Base-by-base conservation (phyloP, 2,329 filamentous ascomycete species). In the Fusarium mundagurra region DNA sequence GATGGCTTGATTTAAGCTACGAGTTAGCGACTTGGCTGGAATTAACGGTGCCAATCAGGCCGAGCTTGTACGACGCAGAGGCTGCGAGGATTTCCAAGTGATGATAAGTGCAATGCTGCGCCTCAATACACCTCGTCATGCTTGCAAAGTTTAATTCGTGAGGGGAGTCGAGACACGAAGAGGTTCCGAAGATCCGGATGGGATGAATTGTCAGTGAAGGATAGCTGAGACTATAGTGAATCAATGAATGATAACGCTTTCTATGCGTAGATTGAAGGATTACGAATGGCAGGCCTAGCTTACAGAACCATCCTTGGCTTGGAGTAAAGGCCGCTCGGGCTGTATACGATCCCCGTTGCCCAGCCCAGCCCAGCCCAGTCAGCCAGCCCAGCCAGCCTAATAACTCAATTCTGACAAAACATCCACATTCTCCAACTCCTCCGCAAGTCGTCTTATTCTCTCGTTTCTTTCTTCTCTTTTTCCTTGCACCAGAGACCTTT, bases 391-490 rank as follows among this genome's bases (percentile, higher is more conserved):
- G 45, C 45, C 20, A 48, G 45, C 45, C 57, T n/a, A 41, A 55
- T 29, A 51, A 54, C 67, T 70, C 39, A 54, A 69, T 61, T 61
- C 69, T 72, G 57, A 69, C 69, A 60, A 70, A 72, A 69, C 72
- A 67, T 75, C 61, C 48, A 60, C 57, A 48, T 44, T 59, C 47
- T 51, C 53, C 65, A 66, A 51, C 27, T 44, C 18, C 41, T 48
- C 33, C 20, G 43, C 41, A 31, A 63, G 51, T 41, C 43, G 68
- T 43, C 29, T 55, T 39, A n/a, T 62, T 41, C 53, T 65, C 70
- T 69, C 63, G 67, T 50, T 36, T 41, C 34, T 18, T 41, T 41
- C 51, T 55, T 55, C 51, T 55, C 20, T 54, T 20, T 14, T 54
- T 8, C 14, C n/a, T 39, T 54, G 17, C 24, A 39, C 14, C 10